Evolutionary conservation across 2,329 filamentous ascomycete genomes (phyloP), one percentile per base, ranked within the genome.

Genomic region (Bisporella sp.): DNA sequence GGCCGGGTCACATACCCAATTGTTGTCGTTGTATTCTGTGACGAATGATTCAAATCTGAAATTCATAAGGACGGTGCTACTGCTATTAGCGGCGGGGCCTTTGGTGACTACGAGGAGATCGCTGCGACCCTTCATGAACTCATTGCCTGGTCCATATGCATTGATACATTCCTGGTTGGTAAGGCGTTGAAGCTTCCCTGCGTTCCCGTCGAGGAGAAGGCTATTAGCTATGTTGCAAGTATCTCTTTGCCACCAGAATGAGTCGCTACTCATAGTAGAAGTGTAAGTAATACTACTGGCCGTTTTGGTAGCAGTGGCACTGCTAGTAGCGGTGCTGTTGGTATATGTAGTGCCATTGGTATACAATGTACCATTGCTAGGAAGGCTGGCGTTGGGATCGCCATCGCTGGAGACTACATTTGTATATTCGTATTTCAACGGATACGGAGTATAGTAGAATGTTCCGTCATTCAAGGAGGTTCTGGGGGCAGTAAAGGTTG

Each of bases 81-180:
- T 56, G 1, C 53, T 31, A 5, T 40, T 47, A 9, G 47, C 32
- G 9, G 52, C 52, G 30, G 56, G 45, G 7, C 49, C 41, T 47
- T 59, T 55, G 1, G 59, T 56, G 8, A 61, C 51, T 11, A 49
- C 56, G 4, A 61, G 53, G 4, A 61, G 33, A 45, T 59, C 53
- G 4, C 50, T 56, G 7, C 46, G 54, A 12, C 48, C 48, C 32
- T 45, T 41, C 33, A 57, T 43, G 4, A 47, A 30, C 6, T 51
- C 47, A 31, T 53, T 55, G 3, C 49, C 45, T 12, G 45, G 46
- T 4, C 57, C 58, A 31, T 59, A 59, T 5, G 54, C 45, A 6
- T 50, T 57, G 11, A 57, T 57, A 31, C 56, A 61, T 5, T 56
- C 56, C n/a, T 47, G 49, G 9, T 48, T 59, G 31, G 44, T 49